Evolutionary conservation across 495 filamentous ascomycete genomes (phyloP).

Genomic region (Neurospora africana): DNA sequence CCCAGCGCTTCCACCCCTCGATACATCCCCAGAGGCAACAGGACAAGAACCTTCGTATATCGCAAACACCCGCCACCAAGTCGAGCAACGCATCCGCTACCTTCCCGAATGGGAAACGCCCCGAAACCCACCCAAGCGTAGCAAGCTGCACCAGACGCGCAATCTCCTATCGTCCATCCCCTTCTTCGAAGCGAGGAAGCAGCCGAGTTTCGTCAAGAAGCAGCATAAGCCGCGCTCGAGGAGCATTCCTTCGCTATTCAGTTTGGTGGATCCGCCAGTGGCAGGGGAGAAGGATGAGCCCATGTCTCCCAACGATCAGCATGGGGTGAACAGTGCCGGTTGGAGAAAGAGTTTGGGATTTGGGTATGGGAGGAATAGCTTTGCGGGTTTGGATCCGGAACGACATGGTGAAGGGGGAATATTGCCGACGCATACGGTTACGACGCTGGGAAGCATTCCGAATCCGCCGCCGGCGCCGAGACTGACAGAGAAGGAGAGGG

Average conservation of each 20-base stretch:
- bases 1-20: background rate
- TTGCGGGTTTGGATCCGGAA: background rate
- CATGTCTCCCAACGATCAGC: background rate
- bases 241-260: background rate
- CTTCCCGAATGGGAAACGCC: slow-evolving; percentile 32
- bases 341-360: background rate
- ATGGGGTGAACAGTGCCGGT: background rate
- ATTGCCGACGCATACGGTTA: background rate
- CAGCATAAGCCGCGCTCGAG: background rate
- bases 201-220: background rate
- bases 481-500: background rate
- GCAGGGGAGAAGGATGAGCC: background rate
- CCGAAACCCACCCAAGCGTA: slow-evolving; percentile 24
- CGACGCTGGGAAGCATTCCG: background rate
- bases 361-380: background rate
- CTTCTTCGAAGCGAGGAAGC: slow-evolving; percentile 1
- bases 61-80: background rate
- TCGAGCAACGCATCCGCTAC: slow-evolving; percentile 11
- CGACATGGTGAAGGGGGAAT: background rate
- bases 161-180: background rate
- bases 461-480: background rate
- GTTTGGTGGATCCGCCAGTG: background rate
- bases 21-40: background rate
- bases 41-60: background rate
- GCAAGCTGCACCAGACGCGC: slow-evolving; percentile 1